Conservation (phyloP, 257 asterid genomes). For the Nicotiana attenuata region DNA sequence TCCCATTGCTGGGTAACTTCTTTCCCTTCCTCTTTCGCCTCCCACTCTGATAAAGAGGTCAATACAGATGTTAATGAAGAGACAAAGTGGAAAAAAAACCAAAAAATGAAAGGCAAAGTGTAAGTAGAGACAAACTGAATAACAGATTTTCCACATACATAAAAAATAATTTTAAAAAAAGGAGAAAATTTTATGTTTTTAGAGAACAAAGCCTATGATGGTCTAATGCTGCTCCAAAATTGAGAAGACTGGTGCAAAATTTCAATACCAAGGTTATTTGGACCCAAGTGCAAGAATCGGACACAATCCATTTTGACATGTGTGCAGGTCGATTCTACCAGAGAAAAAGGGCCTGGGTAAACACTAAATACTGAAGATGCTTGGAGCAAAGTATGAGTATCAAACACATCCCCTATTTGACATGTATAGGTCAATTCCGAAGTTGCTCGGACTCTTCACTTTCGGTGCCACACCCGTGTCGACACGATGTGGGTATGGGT, state of each 20-base stretch:
- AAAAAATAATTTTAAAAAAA: neutral
- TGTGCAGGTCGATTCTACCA: too few relatives aligned
- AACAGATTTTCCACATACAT: neutral
- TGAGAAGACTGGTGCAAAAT: neutral
- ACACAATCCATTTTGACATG: neutral
- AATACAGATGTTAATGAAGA: neutral
- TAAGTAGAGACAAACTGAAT: neutral
- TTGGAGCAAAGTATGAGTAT: too few relatives aligned
- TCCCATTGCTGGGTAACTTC: constrained; percentile 26
- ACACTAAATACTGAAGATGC: too few relatives aligned
- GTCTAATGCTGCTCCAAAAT: neutral
- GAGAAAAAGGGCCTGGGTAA: too few relatives aligned
- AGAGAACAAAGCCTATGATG: neutral
- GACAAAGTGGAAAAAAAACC: neutral
- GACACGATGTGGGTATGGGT: too few relatives aligned
- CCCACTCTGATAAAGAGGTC: constrained; percentile 10
- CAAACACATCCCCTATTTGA: too few relatives aligned
- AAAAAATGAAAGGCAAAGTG: neutral
- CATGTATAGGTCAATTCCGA: too few relatives aligned
- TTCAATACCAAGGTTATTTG: neutral
- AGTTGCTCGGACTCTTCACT: too few relatives aligned
- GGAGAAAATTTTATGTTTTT: neutral
- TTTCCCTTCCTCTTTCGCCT: constrained; percentile 10
- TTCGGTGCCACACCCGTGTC: too few relatives aligned
- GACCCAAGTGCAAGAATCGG: neutral